phyloP scores from a whole-genome alignment of 345 rosid genomes.

The Melastoma malabathricum region DNA sequence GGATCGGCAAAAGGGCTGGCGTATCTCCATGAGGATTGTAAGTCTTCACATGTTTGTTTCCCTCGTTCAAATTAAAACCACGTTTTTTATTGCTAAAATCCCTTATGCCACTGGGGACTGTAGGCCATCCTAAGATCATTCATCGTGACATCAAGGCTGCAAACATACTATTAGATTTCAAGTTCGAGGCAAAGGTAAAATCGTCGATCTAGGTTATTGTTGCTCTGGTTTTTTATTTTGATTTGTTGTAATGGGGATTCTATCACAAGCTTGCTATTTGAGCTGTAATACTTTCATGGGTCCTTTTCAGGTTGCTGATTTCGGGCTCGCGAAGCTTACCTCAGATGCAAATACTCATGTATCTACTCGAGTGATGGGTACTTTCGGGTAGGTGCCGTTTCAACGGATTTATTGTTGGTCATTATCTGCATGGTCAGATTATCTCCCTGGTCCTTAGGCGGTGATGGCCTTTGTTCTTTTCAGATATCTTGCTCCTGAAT shows the following conservation, averaged over 20 bases:
- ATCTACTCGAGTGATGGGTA: constrained; percentile 95
- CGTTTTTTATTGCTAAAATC: neutral
- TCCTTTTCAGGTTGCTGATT: constrained; percentile 69
- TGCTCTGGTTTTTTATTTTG: too few species aligned
- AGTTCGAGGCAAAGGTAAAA: constrained; percentile 76
- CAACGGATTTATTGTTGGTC: too few species aligned
- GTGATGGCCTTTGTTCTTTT: neutral
- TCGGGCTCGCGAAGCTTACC: constrained; percentile 77
- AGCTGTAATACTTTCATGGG: neutral
- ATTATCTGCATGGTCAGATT: neutral
- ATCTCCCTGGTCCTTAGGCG: too few species aligned
- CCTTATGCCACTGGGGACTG: neutral
- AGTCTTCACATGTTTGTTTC: constrained; percentile 10
- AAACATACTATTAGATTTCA: constrained; percentile 71
- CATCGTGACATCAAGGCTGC: constrained; percentile 91
- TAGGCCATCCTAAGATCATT: constrained; percentile 90
- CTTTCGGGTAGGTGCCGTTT: constrained; percentile 58
- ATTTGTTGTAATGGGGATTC: too few species aligned
- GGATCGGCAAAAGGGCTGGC: constrained; percentile 95
- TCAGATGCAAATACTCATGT: constrained; percentile 80
- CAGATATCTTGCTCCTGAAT: constrained; percentile 94
- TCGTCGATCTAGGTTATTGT: too few species aligned
- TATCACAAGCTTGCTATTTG: neutral
- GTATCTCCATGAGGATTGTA: constrained; percentile 95
- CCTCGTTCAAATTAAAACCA: neutral